Conservation (phyloP, 495 filamentous ascomycete species). For the Penicillium goetzii region DNA sequence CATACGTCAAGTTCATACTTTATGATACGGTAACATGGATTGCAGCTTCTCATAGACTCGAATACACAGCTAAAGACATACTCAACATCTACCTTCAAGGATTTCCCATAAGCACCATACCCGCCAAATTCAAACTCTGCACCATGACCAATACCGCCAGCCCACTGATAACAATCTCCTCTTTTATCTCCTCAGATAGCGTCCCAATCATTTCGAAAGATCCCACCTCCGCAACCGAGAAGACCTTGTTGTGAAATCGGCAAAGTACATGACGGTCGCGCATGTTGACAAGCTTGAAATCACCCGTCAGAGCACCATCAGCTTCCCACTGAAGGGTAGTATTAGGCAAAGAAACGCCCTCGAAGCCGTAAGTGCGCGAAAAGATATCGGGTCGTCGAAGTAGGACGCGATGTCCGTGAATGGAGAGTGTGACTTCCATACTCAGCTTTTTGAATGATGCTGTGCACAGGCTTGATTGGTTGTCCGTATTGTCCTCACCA, state of each 20-base stretch:
- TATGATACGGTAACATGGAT: background rate
- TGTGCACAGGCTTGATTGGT: background rate
- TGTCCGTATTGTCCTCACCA: background rate
- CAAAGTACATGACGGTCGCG: background rate
- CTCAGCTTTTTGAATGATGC: constrained; percentile 3
- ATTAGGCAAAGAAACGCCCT: background rate
- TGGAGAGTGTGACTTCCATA: constrained; percentile 1
- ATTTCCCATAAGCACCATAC: background rate
- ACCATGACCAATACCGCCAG: background rate
- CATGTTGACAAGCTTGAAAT: background rate
- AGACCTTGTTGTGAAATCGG: background rate
- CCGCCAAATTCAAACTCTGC: constrained; percentile 2
- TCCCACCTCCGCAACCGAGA: background rate
- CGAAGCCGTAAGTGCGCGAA: background rate
- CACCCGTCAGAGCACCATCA: background rate
- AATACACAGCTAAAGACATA: background rate
- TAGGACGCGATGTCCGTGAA: background rate
- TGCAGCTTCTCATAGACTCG: background rate
- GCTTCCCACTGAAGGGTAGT: background rate
- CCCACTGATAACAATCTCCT: background rate
- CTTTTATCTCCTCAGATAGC: background rate
- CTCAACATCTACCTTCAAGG: background rate
- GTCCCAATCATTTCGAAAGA: background rate
- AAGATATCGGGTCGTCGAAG: background rate
- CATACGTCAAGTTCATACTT: background rate